Evolutionary conservation across 164 flowering plant species (phyloP), one percentile per base, ranked within the genome.

Genomic region (Magnolia kwangsiensis): DNA sequence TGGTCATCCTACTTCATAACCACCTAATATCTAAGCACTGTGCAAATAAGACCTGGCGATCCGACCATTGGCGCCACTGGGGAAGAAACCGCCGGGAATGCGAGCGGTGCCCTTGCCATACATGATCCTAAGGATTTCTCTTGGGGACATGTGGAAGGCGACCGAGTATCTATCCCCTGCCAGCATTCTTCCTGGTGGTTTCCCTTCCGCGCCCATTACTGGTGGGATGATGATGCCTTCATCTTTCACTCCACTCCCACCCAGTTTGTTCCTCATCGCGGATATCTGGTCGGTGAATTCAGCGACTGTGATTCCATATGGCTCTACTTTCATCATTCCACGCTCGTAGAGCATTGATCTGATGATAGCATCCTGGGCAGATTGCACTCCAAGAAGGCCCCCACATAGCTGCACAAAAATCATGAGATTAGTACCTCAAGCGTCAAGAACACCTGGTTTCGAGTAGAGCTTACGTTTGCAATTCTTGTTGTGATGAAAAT

Each of bases 321-420:
- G 97, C 0, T 8, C 1, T 64, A 94, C 95, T 55, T 64, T 82
- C 63, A 1, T 9, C 0, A 0, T 0, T 1, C 87, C 86, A 0
- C 73, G 78, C 77, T 88, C 77, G 77, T 90, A 92, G 0, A 94
- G 81, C 55, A 89, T 20, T 31, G 89, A 78, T 74, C 97, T 71
- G 7, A 91, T 84, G 3, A 91, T 89, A 0, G 98, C 98, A 79
- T 94, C 98, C 81, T 94, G 97, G 0, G 93, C 98, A 8, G 93
- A 85, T 72, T 92, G 93, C 50, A 91, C 95, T 0, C 87, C 93
- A 27, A 92, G 67, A 16, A 94, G 92, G 0, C 97, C 92, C 4
- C 89, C 92, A 37, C 86, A 88, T 2, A 90, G 86, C 91, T 88
- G 80, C 55, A 51, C 13, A 51, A 63, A 63, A 16, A n/a, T 63